Percentiles rank a stretch among this genome's conserved stretches.
phyloP scores from a whole-genome alignment of 257 asterid species.

The Solanum dulcamara region DNA sequence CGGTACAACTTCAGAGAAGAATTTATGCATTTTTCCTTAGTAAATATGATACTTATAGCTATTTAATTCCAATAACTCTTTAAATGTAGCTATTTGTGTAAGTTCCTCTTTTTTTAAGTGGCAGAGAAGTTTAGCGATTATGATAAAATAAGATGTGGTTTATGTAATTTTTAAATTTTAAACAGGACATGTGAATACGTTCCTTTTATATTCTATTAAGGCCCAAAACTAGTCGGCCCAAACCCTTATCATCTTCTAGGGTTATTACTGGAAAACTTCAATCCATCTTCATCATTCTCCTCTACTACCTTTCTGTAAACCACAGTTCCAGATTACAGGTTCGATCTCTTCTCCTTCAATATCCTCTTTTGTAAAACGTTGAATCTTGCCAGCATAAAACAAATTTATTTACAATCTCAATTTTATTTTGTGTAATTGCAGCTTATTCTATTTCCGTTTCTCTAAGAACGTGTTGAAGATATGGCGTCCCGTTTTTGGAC shows the following conservation, averaged over 20 bases:
- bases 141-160: too few species aligned
- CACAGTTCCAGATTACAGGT: neutral
- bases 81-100: too few species aligned
- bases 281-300: neutral
- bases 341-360: neutral
- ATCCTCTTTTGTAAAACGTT: neutral
- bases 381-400: neutral
- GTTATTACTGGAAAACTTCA: neutral
- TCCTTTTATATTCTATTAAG: neutral
- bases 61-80: too few species aligned
- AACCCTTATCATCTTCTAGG: neutral
- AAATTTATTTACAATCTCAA: neutral
- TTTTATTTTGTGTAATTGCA: neutral
- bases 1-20: too few species aligned
- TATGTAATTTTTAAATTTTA: too few species aligned
- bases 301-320: neutral
- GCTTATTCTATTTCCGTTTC: neutral
- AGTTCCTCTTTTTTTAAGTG: too few species aligned
- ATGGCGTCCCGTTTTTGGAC: constrained; percentile 58
- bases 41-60: too few species aligned
- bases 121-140: too few species aligned
- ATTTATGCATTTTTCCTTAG: too few species aligned
- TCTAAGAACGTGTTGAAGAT: neutral
- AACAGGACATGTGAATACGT: too few species aligned
- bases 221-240: neutral